Evolutionary conservation across 2,329 filamentous ascomycete genomes (phyloP).

Genomic region (Alternaria tenuissima): DNA sequence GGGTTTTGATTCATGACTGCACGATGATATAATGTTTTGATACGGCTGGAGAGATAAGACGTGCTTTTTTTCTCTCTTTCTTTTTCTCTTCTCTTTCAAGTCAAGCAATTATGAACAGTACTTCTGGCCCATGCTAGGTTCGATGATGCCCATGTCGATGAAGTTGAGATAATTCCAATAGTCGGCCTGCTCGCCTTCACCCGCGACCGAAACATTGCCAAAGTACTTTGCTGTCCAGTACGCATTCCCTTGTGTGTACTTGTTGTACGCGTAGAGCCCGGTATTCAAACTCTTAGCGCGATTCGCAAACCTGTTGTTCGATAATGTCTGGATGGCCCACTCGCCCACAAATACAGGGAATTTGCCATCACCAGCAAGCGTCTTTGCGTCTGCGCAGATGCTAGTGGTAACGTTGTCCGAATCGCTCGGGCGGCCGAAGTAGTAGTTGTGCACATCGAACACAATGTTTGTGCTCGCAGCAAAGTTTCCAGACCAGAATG

Average conservation of each 20-base stretch:
- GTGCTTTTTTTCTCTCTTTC: not conserved
- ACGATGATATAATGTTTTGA: no score
- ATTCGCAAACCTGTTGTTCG: not conserved
- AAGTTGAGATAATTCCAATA: not conserved
- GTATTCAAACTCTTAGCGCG: not conserved
- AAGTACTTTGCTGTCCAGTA: not conserved
- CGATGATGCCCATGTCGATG: not conserved
- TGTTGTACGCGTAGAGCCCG: not conserved
- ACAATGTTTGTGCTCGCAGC: slow-evolving; percentile 28
- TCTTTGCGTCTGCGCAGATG: not conserved
- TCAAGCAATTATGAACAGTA: not conserved
- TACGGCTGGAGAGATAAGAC: not conserved
- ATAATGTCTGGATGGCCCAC: not conserved
- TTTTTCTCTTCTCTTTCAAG: no score
- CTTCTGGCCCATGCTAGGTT: not conserved
- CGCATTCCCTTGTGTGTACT: not conserved
- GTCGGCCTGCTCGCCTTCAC: not conserved
- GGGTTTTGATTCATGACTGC: not conserved
- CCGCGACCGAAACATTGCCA: not conserved
- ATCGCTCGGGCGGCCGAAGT: slow-evolving; percentile 25
- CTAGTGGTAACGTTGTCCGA: slow-evolving; percentile 13
- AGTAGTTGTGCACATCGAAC: slow-evolving; percentile 37
- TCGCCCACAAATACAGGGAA: not conserved
- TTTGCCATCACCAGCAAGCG: no score
- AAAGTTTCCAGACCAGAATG: slow-evolving; percentile 26